A percentile compares a stretch with the other conserved stretches of the same genome.
These are phyloP conservation scores for Dissophora ornata DNA, from an alignment of 192 early-diverging fungal genomes.

Conservation along the genomic window DNA sequence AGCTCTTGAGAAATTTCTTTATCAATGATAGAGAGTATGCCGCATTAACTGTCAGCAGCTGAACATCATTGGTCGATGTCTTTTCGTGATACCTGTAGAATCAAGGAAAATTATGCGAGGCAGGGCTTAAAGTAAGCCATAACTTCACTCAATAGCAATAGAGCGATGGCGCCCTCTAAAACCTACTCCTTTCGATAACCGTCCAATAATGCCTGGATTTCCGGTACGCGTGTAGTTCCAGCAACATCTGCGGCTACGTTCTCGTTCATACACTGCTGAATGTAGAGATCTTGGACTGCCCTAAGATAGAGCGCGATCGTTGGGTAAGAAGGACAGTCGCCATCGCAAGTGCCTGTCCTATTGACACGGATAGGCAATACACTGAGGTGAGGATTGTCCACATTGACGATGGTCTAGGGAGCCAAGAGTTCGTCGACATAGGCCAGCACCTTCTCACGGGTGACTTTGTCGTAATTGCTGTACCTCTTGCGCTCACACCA, in stretches of 20 bases:
- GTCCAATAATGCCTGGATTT: too few species aligned
- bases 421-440: slow-evolving; percentile 9
- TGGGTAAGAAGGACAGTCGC: not conserved
- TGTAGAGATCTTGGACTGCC: not conserved
- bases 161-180: too few species aligned
- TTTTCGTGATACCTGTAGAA: not conserved
- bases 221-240: too few species aligned
- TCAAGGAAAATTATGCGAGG: too few species aligned
- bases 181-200: too few species aligned
- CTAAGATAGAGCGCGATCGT: not conserved
- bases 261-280: slow-evolving; percentile 12
- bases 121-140: too few species aligned
- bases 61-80: not conserved
- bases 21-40: not conserved
- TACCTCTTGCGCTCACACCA: slow-evolving; percentile 21
- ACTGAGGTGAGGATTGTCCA: slow-evolving; percentile 4
- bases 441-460: not conserved
- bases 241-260: too few species aligned
- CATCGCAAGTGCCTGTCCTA: not conserved
- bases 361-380: not conserved
- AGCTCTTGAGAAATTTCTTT: not conserved
- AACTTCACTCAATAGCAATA: too few species aligned
- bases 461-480: not conserved
- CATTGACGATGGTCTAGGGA: not conserved
- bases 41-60: not conserved